Evolutionary conservation across 1,284 basidiomycete genomes (phyloP), one percentile per base, ranked within the genome.

Genomic region (Pterula multifida): DNA sequence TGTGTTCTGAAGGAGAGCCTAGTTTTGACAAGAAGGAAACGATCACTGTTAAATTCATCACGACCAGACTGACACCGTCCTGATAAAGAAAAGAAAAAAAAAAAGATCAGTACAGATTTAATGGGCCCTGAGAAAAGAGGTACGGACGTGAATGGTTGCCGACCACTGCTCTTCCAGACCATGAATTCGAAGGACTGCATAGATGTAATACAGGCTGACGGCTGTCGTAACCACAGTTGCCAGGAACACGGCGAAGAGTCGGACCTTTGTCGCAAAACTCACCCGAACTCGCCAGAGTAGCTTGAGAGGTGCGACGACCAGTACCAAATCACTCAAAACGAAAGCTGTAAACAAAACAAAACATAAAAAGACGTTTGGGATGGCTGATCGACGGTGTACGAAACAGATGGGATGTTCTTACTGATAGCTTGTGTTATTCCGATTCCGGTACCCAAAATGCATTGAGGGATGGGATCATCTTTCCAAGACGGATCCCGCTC

Each of bases 151-250:
- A 17, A 42, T 42, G n/a, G 39, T 42, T n/a, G 39, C 13, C 9
- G 39, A n/a, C 39, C 39, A 42, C 39, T 42, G 39, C 39, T 42
- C 39, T 22, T 42, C 39, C 9, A 42, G 39, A 9, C 39, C 39
- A 9, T 22, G n/a, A 22, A 42, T 42, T 9, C 21, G 9, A 6
- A 42, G 39, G 39, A 42, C 39, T 4, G 39, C 39, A 17, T 42
- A 42, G 13, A 42, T 42, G 39, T 42, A 42, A 17, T 42, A 42
- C n/a, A 42, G 21, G 17, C 39, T 42, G 39, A 42, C 21, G 9
- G n/a, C 39, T 22, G 39, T 42, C n/a, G 39, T 42, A n/a, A 42
- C 39, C 9, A 42, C n/a, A n/a, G 39, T 42, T n/a, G 39, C 39
- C 39, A 42, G 39, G 21, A 42, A 42, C 17, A 42, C 39, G 17